phyloP scores from a whole-genome alignment of 768 basidiomycete genomes.

The Lentinula guzmanii region DNA sequence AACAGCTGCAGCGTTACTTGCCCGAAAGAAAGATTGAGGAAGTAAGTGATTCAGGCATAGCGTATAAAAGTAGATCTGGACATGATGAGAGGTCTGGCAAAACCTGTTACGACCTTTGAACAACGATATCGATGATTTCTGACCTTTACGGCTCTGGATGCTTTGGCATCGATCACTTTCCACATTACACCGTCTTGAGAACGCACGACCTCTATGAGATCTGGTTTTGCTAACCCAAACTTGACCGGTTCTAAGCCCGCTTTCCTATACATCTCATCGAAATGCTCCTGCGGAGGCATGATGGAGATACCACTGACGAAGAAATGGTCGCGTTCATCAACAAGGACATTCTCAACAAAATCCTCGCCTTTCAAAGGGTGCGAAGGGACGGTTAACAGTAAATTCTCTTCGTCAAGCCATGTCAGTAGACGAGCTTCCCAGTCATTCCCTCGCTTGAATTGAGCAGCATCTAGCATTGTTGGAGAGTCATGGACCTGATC shows the following conservation, averaged over 20 bases:
- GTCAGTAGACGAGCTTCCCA: constrained; percentile 39
- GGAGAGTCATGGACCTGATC: not conserved
- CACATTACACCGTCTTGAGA: constrained; percentile 26
- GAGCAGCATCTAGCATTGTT: constrained; percentile 27
- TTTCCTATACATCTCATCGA: constrained; percentile 27
- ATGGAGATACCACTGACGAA: constrained; percentile 39
- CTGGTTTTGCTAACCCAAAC: constrained; percentile 44
- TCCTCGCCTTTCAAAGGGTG: constrained; percentile 24
- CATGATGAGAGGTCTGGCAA: constrained; percentile 40
- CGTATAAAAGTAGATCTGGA: constrained; percentile 48
- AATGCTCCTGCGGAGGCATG: constrained; percentile 30
- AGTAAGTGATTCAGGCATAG: constrained; percentile 37
- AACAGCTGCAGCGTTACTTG: constrained; percentile 31
- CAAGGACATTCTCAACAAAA: constrained; percentile 34
- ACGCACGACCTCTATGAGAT: constrained; percentile 39
- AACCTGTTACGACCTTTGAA: not conserved
- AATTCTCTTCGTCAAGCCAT: constrained; percentile 33
- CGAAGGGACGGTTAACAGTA: constrained; percentile 35
- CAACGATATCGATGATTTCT: not conserved
- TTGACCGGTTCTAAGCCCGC: constrained; percentile 25
- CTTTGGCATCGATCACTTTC: constrained; percentile 48
- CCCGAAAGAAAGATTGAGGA: constrained; percentile 22
- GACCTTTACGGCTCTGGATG: constrained; percentile 42
- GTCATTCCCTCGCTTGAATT: constrained; percentile 35
- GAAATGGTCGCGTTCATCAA: constrained; percentile 37